These are phyloP conservation scores for Amaranthus palmeri DNA, from an alignment of 148 eudicot genomes.

Conservation along the genomic window DNA sequence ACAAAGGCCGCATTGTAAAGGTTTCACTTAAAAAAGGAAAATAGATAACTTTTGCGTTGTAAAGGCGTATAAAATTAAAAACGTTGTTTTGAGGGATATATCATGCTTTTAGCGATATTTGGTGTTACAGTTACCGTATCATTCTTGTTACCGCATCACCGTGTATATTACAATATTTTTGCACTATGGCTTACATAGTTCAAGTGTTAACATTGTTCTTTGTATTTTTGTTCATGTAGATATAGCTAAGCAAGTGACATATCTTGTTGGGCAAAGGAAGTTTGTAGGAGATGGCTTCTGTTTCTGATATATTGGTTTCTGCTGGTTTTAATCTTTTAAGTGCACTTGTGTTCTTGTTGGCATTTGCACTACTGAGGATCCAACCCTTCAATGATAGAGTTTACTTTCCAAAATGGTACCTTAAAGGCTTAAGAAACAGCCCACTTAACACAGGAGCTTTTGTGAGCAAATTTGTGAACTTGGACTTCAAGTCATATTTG, in stretches of 20 bases:
- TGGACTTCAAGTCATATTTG: constrained; percentile 76
- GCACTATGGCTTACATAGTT: neutral
- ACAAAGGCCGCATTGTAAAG: too few relatives aligned
- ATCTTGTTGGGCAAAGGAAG: constrained; percentile 2
- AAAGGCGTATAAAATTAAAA: too few relatives aligned
- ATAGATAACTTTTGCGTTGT: too few relatives aligned
- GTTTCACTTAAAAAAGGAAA: too few relatives aligned
- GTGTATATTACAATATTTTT: too few relatives aligned
- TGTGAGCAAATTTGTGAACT: constrained; percentile 66
- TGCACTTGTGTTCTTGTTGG: constrained; percentile 75
- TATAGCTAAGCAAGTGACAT: constrained; percentile 7
- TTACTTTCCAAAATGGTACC: constrained; percentile 97
- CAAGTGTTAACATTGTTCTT: neutral
- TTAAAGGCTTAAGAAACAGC: constrained; percentile 82
- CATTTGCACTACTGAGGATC: constrained; percentile 82
- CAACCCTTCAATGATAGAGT: constrained; percentile 97
- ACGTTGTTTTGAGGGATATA: too few relatives aligned
- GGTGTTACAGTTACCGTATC: too few relatives aligned
- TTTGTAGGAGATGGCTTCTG: constrained; percentile 55
- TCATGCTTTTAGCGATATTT: too few relatives aligned
- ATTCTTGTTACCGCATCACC: too few relatives aligned
- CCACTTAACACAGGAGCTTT: constrained; percentile 61
- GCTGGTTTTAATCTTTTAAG: constrained; percentile 71
- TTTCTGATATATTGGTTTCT: constrained; percentile 66
- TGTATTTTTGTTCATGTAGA: constrained; percentile 11